Evolutionary conservation across 202 grass and related monocot genomes (phyloP).

Genomic region (Zizania palustris): DNA sequence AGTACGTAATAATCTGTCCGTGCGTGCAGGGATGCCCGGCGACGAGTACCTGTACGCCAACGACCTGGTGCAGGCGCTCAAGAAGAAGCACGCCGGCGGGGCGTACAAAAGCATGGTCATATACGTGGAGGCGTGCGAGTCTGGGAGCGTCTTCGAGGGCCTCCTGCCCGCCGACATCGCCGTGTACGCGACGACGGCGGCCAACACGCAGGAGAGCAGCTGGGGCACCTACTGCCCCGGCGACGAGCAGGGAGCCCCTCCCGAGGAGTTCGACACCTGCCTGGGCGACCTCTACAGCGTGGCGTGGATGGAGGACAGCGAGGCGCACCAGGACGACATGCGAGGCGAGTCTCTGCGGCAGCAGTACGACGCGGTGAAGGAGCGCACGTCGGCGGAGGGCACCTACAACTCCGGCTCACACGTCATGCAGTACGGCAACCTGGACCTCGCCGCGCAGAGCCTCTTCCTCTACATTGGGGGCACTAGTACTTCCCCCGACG

Average conservation of each 20-base stretch:
- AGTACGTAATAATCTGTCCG: too few relatives aligned
- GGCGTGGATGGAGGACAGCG: slow-evolving; percentile 96
- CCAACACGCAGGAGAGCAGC: slow-evolving; percentile 90
- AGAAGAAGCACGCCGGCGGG: slow-evolving; percentile 81
- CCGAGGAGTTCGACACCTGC: slow-evolving; percentile 81
- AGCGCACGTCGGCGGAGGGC: slow-evolving; percentile 48
- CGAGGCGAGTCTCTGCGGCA: slow-evolving; percentile 57
- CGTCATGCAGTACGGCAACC: slow-evolving; percentile 73
- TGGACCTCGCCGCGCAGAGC: slow-evolving; percentile 32
- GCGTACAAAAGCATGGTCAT: slow-evolving; percentile 95
- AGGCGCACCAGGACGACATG: slow-evolving; percentile 47
- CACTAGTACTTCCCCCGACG: slow-evolving; percentile 48
- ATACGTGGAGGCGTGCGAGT: slow-evolving; percentile 97
- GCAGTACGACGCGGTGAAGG: slow-evolving; percentile 67
- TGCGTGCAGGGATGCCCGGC: slow-evolving; percentile 73
- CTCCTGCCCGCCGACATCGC: slow-evolving; percentile 73
- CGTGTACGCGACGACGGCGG: slow-evolving; percentile 86
- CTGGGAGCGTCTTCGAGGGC: slow-evolving; percentile 92
- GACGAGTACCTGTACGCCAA: slow-evolving; percentile 83
- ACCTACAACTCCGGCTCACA: slow-evolving; percentile 57
- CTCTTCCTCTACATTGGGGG: slow-evolving; percentile 56
- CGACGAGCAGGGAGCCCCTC: slow-evolving; percentile 57
- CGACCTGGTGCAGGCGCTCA: slow-evolving; percentile 69
- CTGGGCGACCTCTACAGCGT: slow-evolving; percentile 92
- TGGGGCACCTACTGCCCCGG: slow-evolving; percentile 98